phyloP scores from a whole-genome alignment of 2,329 filamentous ascomycete genomes.

The Ceratocystis colombiana region DNA sequence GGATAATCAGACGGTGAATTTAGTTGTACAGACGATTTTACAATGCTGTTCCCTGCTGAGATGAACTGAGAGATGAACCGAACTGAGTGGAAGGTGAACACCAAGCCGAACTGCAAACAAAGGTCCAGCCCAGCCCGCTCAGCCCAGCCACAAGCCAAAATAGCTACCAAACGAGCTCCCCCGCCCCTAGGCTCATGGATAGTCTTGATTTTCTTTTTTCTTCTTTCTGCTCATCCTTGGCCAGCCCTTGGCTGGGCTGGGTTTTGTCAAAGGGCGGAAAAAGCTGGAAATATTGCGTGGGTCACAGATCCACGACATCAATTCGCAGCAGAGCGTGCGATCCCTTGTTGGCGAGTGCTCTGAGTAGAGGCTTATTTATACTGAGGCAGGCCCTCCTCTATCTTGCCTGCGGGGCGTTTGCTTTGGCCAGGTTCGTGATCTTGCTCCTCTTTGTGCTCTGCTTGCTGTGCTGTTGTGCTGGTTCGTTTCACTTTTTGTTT shows the following conservation, averaged over 20 bases:
- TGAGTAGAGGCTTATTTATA: background rate
- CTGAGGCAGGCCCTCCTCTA: background rate
- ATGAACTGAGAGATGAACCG: background rate
- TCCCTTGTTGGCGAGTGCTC: background rate
- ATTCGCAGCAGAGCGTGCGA: background rate
- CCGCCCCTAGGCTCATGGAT: background rate
- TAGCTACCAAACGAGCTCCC: too few relatives aligned
- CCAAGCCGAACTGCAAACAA: background rate
- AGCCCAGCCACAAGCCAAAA: background rate
- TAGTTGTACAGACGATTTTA: constrained; percentile 14
- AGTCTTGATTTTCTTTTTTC: background rate
- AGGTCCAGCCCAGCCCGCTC: background rate
- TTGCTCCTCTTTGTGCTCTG: background rate
- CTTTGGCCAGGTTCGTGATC: background rate
- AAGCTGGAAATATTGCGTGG: constrained; percentile 9
- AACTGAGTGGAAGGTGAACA: too few relatives aligned
- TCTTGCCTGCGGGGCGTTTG: background rate
- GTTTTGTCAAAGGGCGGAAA: constrained; percentile 6
- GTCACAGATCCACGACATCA: constrained; percentile 2
- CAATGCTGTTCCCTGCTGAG: constrained; percentile 12
- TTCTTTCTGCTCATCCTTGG: background rate
- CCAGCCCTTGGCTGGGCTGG: background rate
- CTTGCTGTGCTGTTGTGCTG: background rate
- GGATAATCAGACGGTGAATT: constrained; percentile 15
- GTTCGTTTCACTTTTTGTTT: constrained; percentile 6